These are phyloP conservation scores for Boletus vinaceobasis DNA, from an alignment of 768 basidiomycete species.

Conservation along the genomic window DNA sequence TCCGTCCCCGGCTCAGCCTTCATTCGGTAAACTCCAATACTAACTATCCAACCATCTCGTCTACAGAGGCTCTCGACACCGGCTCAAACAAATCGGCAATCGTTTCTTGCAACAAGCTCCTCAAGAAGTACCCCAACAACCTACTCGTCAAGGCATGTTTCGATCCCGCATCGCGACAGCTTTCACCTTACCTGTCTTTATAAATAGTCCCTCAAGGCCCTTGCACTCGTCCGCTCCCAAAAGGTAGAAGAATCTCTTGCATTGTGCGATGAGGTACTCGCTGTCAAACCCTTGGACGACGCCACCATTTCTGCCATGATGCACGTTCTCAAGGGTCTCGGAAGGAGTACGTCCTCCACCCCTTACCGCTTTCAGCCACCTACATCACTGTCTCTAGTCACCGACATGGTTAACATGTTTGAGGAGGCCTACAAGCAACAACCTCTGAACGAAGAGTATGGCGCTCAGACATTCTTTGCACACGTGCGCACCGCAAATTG, in stretches of 20 bases:
- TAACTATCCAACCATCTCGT: background rate
- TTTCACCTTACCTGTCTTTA: conserved; percentile 11
- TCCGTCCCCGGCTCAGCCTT: conserved; percentile 30
- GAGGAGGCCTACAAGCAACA: conserved; percentile 83
- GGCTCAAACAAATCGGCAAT: conserved; percentile 86
- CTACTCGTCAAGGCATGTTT: conserved; percentile 60
- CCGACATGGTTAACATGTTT: conserved; percentile 80
- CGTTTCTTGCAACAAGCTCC: conserved; percentile 79
- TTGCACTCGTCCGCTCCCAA: conserved; percentile 79
- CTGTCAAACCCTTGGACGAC: conserved; percentile 69
- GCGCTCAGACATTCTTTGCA: conserved; percentile 80
- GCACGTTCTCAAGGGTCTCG: conserved; percentile 77
- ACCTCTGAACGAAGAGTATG: conserved; percentile 79
- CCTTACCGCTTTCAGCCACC: background rate
- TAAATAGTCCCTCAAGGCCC: conserved; percentile 72
- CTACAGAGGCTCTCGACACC: conserved; percentile 77
- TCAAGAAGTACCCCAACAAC: conserved; percentile 81
- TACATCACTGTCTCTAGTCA: conserved; percentile 40
- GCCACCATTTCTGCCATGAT: conserved; percentile 74
- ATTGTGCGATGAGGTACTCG: conserved; percentile 78
- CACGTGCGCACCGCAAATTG: conserved; percentile 76
- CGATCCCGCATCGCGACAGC: background rate
- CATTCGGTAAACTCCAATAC: background rate
- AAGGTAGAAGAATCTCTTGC: conserved; percentile 81
- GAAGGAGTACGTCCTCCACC: conserved; percentile 47